phyloP scores from a whole-genome alignment of 73 alveolate species.

The Breviolum minutum region DNA sequence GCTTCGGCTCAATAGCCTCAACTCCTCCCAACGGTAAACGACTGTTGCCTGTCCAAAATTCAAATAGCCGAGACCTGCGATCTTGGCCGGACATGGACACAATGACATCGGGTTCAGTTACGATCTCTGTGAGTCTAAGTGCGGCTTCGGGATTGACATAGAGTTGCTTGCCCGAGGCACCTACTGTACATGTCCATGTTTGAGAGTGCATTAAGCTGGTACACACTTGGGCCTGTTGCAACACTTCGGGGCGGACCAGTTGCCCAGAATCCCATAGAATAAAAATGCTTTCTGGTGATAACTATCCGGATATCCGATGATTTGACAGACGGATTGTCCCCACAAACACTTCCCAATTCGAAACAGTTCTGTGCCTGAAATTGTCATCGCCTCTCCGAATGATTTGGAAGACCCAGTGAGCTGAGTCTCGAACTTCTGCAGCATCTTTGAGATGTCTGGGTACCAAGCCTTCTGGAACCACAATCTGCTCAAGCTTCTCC shows the following conservation, averaged over 20 bases:
- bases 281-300: no score
- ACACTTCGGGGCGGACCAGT: no score
- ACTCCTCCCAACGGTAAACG: conserved; percentile 82
- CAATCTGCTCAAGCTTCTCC: conserved; percentile 69
- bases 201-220: not conserved
- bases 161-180: no score
- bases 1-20: conserved; percentile 90
- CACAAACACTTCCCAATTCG: not conserved
- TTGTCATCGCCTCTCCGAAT: conserved; percentile 57
- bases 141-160: no score
- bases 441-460: conserved; percentile 66
- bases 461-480: conserved; percentile 82
- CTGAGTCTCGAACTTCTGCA: conserved; percentile 36
- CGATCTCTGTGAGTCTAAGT: no score
- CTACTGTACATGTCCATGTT: not conserved
- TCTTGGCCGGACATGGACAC: no score
- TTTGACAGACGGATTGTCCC: no score
- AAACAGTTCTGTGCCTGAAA: conserved; percentile 18
- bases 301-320: no score
- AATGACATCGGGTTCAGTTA: no score
- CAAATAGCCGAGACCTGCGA: conserved; percentile 87
- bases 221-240: no score
- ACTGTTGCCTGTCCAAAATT: conserved; percentile 84
- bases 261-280: not conserved
- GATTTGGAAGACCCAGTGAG: conserved; percentile 51